Evolutionary conservation across 345 rosid species (phyloP), one percentile per base, ranked within the genome.

Genomic region (Melastoma malabathricum): DNA sequence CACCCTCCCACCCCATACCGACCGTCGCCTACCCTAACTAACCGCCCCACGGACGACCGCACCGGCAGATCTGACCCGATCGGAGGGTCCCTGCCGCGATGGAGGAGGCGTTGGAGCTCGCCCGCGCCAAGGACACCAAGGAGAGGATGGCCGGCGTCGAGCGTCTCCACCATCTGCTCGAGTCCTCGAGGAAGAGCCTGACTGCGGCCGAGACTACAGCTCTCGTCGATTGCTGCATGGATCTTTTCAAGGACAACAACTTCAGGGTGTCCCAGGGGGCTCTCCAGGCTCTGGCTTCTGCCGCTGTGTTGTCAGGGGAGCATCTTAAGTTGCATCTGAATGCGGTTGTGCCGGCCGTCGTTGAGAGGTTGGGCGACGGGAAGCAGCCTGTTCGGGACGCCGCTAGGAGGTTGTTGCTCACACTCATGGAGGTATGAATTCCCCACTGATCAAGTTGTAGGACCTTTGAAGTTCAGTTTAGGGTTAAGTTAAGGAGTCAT

Each of bases 131-230:
- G 74, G 99, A 87, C 68, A 84, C 97, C 1, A 92, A 92, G 61
- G 99, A 88, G 81, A 73, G 99, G 70, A 92, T 92, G 99, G 99
- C 99, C 3, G 99, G 88, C 17, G 97, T 92, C 44, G 99, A 92
- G 73, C 74, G 94, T 14, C 80, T 92, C 10, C 83, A 83, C 71
- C 84, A 88, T 66, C 86, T 77, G 31, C 90, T 92, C 0, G 99
- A 92, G 72, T 84, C 89, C 61, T 81, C 86, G 52, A 59, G 90
- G 52, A 82, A 72, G 79, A 75, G 90, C 58, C 72, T 92, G 52
- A 72, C 71, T 52, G 63, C 83, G 10, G 38, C 97, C 18, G 99
- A 92, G 60, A 82, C 83, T 54, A 79, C 89, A 19, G 67, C 90
- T 44, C 83, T 92, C 1, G 94, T 92, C 15, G 99, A 92, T 55